Base-by-base conservation (phyloP, 306 rosid genomes). In the Abrus pulchellus region DNA sequence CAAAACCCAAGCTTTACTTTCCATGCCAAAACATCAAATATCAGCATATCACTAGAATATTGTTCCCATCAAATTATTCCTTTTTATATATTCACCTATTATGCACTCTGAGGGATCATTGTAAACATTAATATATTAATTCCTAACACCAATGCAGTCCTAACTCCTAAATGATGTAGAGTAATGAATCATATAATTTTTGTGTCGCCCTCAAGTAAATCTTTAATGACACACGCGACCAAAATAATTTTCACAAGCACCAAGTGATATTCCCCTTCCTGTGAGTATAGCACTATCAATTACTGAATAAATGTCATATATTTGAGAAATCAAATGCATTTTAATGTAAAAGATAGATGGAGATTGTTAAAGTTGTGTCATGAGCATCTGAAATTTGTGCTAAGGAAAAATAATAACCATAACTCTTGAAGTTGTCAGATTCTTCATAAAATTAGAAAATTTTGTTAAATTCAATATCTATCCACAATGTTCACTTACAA, bases 231-330 rank as follows among this genome's bases (percentile, higher is more conserved):
- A 20, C 20, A 20, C 20, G 0, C 20, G 0, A 20, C 0, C 0
- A 20, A 20, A 20, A 20, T 45, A 5, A 11, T 45, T 69, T 66
- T 56, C 10, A 57, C 70, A 45, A 56, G 29, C 70, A 69, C 77
- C 61, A 69, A 33, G 48, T 47, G 50, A 69, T 79, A 3, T 32
- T 68, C 5, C 67, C 75, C 57, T 10, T 78, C 61, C 47, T 9
- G 11, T 56, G 47, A 56, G 57, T 44, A 45, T 10, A 45, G 68
- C 10, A 44, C 75, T 67, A 32, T 45, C 36, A 32, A 47, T 32
- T 20, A 30, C 50, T 56, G 12, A 78, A 68, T 55, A 78, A 56
- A 45, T 68, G 68, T 41, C 48, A 44, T 45, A 20, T 20, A 78
- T 34, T 62, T 76, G 50, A 47, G 61, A 45, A 55, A 78, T 20